Conservation (phyloP, 495 filamentous ascomycete genomes). For the Acidomyces sp. region DNA sequence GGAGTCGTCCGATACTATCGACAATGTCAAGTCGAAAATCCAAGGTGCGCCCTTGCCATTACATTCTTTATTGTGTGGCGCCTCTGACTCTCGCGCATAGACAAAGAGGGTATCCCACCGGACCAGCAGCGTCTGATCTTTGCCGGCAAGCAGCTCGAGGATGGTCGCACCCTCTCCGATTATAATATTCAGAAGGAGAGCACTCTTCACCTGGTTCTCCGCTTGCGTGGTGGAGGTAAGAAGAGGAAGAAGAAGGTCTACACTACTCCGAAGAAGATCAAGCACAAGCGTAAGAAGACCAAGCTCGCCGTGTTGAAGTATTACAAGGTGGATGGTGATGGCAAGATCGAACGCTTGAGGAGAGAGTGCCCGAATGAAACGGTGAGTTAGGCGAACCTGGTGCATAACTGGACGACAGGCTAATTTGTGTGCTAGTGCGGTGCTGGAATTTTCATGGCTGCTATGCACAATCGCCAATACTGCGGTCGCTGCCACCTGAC, state of each 20-base stretch:
- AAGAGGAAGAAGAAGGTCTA: constrained; percentile 99
- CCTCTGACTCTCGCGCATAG: constrained; percentile 31
- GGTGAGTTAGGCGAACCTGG: constrained; percentile 50
- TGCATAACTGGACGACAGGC: neutral
- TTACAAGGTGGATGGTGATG: constrained; percentile 99
- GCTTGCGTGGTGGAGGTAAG: constrained; percentile 82
- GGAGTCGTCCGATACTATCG: constrained; percentile 98
- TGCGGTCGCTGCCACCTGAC: constrained; percentile 98
- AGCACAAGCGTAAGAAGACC: constrained; percentile 99
- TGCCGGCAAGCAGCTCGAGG: constrained; percentile 99
- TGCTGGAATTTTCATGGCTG: constrained; percentile 99
- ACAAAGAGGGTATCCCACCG: constrained; percentile 99
- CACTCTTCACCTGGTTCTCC: constrained; percentile 94
- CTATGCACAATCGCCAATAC: constrained; percentile 99
- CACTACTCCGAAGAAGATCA: constrained; percentile 99
- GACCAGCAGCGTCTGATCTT: constrained; percentile 99
- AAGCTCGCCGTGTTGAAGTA: constrained; percentile 99
- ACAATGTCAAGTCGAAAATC: constrained; percentile 98
- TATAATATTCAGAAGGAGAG: constrained; percentile 99
- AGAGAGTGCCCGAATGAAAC: constrained; percentile 73
- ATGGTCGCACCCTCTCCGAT: constrained; percentile 96
- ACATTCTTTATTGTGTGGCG: no score
- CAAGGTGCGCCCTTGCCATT: constrained; percentile 55
- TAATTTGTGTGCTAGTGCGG: constrained; percentile 55
- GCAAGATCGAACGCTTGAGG: constrained; percentile 98